Base-by-base conservation (phyloP, 495 filamentous ascomycete species). In the Evernia prunastri region DNA sequence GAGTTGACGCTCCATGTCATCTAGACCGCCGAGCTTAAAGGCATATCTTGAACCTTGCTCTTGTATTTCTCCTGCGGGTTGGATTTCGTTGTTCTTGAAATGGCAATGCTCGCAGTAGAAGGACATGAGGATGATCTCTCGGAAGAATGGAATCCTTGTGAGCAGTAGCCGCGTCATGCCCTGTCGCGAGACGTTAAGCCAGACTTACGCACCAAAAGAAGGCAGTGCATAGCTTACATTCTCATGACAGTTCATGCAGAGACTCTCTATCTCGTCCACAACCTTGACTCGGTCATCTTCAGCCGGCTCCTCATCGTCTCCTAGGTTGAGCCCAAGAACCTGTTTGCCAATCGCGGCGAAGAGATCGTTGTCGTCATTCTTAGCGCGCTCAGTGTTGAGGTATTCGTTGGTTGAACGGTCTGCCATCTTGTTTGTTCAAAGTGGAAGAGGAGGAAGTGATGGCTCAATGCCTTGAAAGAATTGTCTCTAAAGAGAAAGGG, bases 101-200 rank as follows among this genome's bases (percentile, higher is more conserved):
- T 85, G 75, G 78, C 94, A 99, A 72, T 96, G 83, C 1, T 87
- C 82, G 77, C 94, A 99, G 65, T 84, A 84, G 78, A 99, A 99
- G 56, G 92, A 96, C 85, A 96, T 96, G 67, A 99, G 83, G 66
- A 99, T 90, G 64, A 97, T 85, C 73, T 99, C 94, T 71, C 90
- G 89, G 82, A 99, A 97, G 79, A 86, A 97, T 27, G 94, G 95
- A 27, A 99, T 96, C 56, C 86, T 84, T 54, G 93, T 92, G 45
- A 97, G 84, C 29, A 97, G 81, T 31, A 98, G 81, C 56, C 89
- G 85, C 13, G 94, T 98, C 0, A 75, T 85, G 75, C 94, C 93
- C 88, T 96, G 67, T 53, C 13, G 31, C 15, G n/a, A 33, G 2
- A 65, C 2, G 65, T 68, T 47, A 69, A 62, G n/a, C 23, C 53